Evolutionary conservation across 768 basidiomycete genomes (phyloP).

Genomic region (Tubosaeta sp.): DNA sequence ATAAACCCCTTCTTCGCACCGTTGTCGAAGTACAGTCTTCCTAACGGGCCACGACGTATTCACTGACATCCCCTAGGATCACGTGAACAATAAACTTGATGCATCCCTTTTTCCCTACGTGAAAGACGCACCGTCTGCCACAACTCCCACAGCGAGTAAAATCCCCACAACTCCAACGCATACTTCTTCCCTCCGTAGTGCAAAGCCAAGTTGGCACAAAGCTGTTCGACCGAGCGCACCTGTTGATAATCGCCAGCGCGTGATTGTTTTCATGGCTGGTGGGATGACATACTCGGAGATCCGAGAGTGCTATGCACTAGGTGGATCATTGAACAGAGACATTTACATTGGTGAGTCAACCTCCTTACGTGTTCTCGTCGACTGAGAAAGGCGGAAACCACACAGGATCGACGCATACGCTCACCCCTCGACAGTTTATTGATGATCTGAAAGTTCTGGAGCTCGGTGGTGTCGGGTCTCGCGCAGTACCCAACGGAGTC

Average conservation of each 20-base stretch:
- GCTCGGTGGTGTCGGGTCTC: conserved; percentile 80
- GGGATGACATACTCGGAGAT: conserved; percentile 97
- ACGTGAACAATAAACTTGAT: conserved; percentile 74
- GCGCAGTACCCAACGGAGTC: conserved; percentile 65
- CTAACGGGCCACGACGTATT: background rate
- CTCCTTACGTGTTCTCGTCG: conserved; percentile 33
- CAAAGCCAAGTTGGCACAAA: conserved; percentile 87
- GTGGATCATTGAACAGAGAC: conserved; percentile 74
- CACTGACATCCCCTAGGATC: conserved; percentile 54
- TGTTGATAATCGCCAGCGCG: conserved; percentile 61
- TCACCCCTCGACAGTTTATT: conserved; percentile 80
- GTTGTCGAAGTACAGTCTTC: conserved; percentile 69
- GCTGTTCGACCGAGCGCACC: conserved; percentile 52
- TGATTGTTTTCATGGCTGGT: conserved; percentile 89
- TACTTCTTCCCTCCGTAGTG: conserved; percentile 77
- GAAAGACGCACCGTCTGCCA: conserved; percentile 64
- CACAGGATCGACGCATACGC: conserved; percentile 83
- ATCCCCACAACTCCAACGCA: conserved; percentile 48
- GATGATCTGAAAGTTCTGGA: conserved; percentile 87
- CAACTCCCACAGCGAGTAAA: conserved; percentile 42
- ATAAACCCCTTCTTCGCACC: conserved; percentile 75
- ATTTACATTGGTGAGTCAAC: conserved; percentile 73
- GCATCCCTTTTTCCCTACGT: conserved; percentile 83
- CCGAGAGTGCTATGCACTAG: conserved; percentile 79
- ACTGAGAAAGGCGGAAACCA: conserved; percentile 3